Conservation (phyloP, 2,329 filamentous ascomycete species). For the Aspergillus luchuensis region DNA sequence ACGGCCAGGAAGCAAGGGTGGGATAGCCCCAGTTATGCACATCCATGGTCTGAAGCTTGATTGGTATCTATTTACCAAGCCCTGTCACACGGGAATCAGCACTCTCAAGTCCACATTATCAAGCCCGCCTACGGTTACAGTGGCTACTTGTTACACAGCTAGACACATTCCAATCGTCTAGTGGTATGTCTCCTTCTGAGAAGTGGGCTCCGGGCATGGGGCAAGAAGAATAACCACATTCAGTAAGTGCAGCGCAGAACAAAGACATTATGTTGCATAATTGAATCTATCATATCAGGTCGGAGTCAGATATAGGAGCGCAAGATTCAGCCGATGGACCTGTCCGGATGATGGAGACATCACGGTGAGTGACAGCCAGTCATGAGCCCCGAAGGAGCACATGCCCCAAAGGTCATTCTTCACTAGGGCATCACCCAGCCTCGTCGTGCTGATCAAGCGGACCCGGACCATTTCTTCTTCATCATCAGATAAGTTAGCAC, state of each 20-base stretch:
- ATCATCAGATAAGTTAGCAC: not conserved
- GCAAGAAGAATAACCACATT: not conserved
- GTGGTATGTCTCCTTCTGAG: not conserved
- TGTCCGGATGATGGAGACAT: not conserved
- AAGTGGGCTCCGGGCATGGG: not conserved
- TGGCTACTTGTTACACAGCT: not conserved
- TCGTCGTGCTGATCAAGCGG: constrained; percentile 3
- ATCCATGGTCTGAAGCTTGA: constrained; percentile 5
- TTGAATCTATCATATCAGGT: not conserved
- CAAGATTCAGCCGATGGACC: not conserved
- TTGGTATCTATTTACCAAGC: not conserved
- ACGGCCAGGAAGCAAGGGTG: not conserved
- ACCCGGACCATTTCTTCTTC: no score
- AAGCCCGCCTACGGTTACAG: not conserved
- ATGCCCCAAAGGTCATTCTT: constrained; percentile 7
- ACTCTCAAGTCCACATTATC: not conserved
- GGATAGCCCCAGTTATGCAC: not conserved
- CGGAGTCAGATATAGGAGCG: not conserved
- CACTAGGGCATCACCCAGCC: not conserved
- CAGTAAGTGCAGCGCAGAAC: no score
- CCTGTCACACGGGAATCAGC: not conserved
- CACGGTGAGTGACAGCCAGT: constrained; percentile 7
- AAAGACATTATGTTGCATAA: not conserved
- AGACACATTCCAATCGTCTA: not conserved
- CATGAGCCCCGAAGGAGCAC: constrained; percentile 5